Evolutionary conservation across 192 early-diverging fungal genomes (phyloP).

Genomic region (Geranomyces variabilis): DNA sequence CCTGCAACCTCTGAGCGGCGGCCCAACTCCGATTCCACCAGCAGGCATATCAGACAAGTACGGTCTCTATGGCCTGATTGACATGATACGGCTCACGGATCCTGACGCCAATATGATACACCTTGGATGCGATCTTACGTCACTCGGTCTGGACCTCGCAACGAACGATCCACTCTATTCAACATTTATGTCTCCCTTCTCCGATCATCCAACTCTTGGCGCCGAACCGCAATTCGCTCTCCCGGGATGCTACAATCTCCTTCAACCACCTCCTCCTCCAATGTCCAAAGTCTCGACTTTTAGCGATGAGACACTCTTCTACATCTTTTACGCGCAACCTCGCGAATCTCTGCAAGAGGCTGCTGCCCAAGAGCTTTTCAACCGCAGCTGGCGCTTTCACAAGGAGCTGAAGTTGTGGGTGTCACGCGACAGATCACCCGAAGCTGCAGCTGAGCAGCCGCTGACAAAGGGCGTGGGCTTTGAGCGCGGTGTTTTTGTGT

Average conservation of each 20-base stretch:
- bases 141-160: constrained; percentile 70
- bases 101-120: constrained; percentile 74
- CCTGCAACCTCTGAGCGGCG: constrained; percentile 1
- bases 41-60: constrained; percentile 59
- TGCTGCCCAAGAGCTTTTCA: constrained; percentile 91
- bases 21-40: constrained; percentile 43
- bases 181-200: constrained; percentile 89
- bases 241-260: constrained; percentile 75
- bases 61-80: constrained; percentile 84
- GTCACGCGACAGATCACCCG: constrained; percentile 68
- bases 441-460: constrained; percentile 20
- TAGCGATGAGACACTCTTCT: constrained; percentile 93
- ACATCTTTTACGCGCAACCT: constrained; percentile 97
- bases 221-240: constrained; percentile 85
- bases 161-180: constrained; percentile 66
- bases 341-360: constrained; percentile 88
- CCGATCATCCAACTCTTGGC: constrained; percentile 70
- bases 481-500: constrained; percentile 86
- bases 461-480: constrained; percentile 44
- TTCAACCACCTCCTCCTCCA: constrained; percentile 55
- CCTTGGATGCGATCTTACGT: constrained; percentile 88
- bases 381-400: constrained; percentile 96
- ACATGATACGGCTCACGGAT: constrained; percentile 78
- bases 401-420: constrained; percentile 93
- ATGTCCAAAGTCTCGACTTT: constrained; percentile 73